These are phyloP conservation scores for Solanum raphanifolium DNA, from an alignment of 257 asterid genomes.

Conservation along the genomic window DNA sequence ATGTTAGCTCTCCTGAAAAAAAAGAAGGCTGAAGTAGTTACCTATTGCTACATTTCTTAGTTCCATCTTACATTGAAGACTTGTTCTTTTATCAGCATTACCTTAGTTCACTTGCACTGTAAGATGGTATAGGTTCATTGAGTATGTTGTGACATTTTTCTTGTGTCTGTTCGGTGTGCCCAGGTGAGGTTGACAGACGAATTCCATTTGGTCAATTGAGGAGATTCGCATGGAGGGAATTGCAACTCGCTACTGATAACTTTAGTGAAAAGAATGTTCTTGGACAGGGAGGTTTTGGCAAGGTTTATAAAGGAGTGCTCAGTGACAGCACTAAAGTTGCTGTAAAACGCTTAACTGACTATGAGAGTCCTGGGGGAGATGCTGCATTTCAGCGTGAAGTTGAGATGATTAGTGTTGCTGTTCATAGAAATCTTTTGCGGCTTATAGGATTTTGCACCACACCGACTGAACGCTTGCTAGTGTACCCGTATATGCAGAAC, in stretches of 20 bases:
- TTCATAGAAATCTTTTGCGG: constrained; percentile 76
- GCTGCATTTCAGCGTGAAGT: constrained; percentile 94
- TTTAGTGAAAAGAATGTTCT: constrained; percentile 82
- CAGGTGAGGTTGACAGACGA: constrained; percentile 90
- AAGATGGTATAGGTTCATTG: not conserved
- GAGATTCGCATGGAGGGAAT: constrained; percentile 90
- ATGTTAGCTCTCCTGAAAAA: not conserved
- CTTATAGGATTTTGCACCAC: constrained; percentile 93
- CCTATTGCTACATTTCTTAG: not conserved
- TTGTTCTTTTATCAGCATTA: not conserved
- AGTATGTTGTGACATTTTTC: not conserved
- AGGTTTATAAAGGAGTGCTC: constrained; percentile 83
- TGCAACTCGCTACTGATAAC: constrained; percentile 82
- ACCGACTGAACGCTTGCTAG: constrained; percentile 81
- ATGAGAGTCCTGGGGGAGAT: constrained; percentile 92
- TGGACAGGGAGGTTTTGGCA: constrained; percentile 98
- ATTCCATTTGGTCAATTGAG: constrained; percentile 86
- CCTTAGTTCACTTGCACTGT: not conserved
- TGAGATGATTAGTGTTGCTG: constrained; percentile 98
- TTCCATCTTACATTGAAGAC: not conserved
- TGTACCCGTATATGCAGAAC: constrained; percentile 92
- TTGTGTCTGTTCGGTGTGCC: not conserved
- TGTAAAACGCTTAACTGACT: constrained; percentile 81
- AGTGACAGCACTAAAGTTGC: constrained; percentile 77
- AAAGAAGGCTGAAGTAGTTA: not conserved